A percentile compares a stretch with the other conserved stretches of the same genome.
phyloP scores from a whole-genome alignment of 345 rosid species.

The Crucihimalaya himalaica region DNA sequence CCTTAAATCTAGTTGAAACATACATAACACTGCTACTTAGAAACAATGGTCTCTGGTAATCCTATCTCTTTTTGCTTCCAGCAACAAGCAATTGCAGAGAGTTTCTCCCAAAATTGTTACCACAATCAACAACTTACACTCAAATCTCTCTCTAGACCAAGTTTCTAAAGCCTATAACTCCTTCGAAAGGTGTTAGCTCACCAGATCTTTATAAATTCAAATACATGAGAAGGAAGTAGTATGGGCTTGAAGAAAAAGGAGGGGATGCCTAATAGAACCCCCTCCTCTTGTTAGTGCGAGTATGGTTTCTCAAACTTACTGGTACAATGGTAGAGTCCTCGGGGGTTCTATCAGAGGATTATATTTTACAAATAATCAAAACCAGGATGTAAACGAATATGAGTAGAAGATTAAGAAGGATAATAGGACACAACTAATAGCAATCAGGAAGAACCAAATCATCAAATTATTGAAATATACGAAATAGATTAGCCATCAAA shows the following conservation, averaged over 20 bases:
- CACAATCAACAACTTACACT: slow-evolving; percentile 1
- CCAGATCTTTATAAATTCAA: slow-evolving; percentile 1
- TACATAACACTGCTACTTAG: slow-evolving; percentile 9
- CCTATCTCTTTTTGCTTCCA: not conserved
- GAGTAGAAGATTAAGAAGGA: slow-evolving; percentile 26
- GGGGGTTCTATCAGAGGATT: slow-evolving; percentile 12
- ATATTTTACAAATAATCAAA: slow-evolving; percentile 22
- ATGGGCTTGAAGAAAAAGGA: slow-evolving; percentile 18
- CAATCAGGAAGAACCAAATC: slow-evolving; percentile 23
- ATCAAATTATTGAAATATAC: slow-evolving; percentile 8
- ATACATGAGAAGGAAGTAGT: slow-evolving; percentile 18
- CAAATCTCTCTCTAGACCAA: slow-evolving; percentile 21
- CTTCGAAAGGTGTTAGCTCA: slow-evolving; percentile 23
- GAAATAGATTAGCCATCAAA: slow-evolving; percentile 23
- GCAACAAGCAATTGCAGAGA: slow-evolving; percentile 12
- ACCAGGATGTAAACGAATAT: not conserved
- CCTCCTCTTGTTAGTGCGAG: slow-evolving; percentile 7
- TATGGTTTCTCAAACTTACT: slow-evolving; percentile 30
- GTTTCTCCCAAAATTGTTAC: slow-evolving; percentile 5
- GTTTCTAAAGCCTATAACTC: slow-evolving; percentile 19
- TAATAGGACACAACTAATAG: slow-evolving; percentile 10
- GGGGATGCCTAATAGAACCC: slow-evolving; percentile 8
- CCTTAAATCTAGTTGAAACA: not conserved
- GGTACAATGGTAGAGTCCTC: slow-evolving; percentile 5
- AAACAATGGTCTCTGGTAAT: not conserved